Evolutionary conservation across 768 basidiomycete genomes (phyloP), one percentile per base, ranked within the genome.

Genomic region (Botryobasidium botryosum): DNA sequence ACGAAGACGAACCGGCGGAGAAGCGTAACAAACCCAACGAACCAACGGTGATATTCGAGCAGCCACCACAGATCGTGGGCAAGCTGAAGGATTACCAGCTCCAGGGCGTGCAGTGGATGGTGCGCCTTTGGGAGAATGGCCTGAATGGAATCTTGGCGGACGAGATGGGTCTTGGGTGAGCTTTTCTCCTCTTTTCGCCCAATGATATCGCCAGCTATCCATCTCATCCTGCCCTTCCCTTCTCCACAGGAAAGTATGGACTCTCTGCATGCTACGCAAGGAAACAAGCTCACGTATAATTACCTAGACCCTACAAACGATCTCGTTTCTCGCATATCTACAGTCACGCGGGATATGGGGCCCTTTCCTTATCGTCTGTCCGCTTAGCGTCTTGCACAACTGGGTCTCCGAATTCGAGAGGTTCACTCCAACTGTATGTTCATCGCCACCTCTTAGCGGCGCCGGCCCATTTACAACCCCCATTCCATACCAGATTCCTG

Each of bases 161-260:
- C 54, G 90, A 94, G 58, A 94, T 94, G 90, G 90, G 88, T 17
- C 64, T 92, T 1, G 88, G 88, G n/a, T n/a, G 41, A 87, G 50
- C 52, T 55, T 26, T 55, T 32, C 24, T 10, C 45, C 20, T 7
- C 1, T 32, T 33, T 31, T 23, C 5, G 13, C 47, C 47, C n/a
- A 48, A 44, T 36, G 38, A 2, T 6, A 35, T 40, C 32, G 24
- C 15, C 17, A 10, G 8, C 38, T 13, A 23, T 10, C 12, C 38
- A 23, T 23, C 21, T 13, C 21, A 8, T 13, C 13, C 12, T 12
- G 12, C 37, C 45, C 44, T 48, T 3, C n/a, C n/a, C n/a, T n/a
- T n/a, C n/a, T n/a, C n/a, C n/a, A n/a, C n/a, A n/a, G 48, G 44
- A 8, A 46, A 48, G 27, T 29, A 3, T 42, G 43, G 12, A 10